Evolutionary conservation across 2,329 filamentous ascomycete species (phyloP).

Genomic region (Alternaria dauci): DNA sequence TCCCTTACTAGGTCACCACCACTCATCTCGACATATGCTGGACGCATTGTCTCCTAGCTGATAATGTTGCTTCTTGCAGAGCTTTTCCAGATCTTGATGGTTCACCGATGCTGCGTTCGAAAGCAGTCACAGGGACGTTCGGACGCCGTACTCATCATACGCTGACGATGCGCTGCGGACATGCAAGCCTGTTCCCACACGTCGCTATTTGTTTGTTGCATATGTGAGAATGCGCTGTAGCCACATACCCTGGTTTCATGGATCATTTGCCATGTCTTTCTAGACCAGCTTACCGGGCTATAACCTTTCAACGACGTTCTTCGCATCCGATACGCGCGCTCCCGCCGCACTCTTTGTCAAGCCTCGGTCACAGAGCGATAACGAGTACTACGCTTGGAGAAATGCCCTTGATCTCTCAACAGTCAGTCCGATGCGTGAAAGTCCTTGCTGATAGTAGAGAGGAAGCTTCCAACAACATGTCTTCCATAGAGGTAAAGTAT

Average conservation of each 20-base stretch:
- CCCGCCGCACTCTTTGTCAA: neutral
- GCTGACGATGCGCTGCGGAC: neutral
- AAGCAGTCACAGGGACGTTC: accelerated
- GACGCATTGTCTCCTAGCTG: neutral
- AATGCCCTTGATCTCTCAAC: neutral
- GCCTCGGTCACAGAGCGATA: neutral
- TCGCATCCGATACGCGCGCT: neutral
- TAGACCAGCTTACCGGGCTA: neutral
- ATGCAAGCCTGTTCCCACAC: neutral
- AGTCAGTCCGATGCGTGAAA: no score
- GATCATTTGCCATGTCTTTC: neutral
- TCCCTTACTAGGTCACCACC: no score
- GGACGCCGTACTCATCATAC: neutral
- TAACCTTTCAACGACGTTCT: accelerated
- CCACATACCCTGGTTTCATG: neutral
- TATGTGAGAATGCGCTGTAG: neutral
- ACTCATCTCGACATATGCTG: neutral
- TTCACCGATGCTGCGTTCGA: neutral
- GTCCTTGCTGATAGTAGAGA: accelerated
- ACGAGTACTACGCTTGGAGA: neutral
- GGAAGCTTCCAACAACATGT: no score
- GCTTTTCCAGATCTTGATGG: neutral
- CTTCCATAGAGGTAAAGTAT: no score
- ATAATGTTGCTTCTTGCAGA: no score
- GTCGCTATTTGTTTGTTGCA: neutral